These are phyloP conservation scores for Beauveria asiatica DNA, from an alignment of 2,329 filamentous ascomycete species.

Conservation along the genomic window DNA sequence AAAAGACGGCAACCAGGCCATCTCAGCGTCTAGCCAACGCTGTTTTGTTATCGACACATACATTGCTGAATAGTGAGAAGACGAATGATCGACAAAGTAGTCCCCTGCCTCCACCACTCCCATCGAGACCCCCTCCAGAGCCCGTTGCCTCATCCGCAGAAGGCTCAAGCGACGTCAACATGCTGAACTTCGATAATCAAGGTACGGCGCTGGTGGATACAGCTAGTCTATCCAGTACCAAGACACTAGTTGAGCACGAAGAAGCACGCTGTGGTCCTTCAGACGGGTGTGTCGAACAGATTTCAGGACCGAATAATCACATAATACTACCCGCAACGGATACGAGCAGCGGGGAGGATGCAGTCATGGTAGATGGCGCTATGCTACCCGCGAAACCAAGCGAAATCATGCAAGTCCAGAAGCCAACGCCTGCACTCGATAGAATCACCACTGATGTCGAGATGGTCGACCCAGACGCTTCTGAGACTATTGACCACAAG, in stretches of 20 bases:
- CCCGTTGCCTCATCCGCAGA: slow-evolving; percentile 21
- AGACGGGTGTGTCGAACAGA: slow-evolving; percentile 25
- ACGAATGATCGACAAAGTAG: slow-evolving; percentile 17
- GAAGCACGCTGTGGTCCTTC: slow-evolving; percentile 29
- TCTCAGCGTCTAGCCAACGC: slow-evolving; percentile 71
- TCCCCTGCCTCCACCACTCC: slow-evolving; percentile 38
- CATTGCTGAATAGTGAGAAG: slow-evolving; percentile 26
- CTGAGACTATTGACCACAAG: slow-evolving; percentile 35
- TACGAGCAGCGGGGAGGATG: slow-evolving; percentile 12
- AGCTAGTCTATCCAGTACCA: slow-evolving; percentile 41
- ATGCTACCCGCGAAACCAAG: neutral
- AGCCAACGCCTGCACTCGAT: neutral
- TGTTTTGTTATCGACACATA: slow-evolving; percentile 54
- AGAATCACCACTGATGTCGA: slow-evolving; percentile 17
- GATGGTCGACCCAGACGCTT: slow-evolving; percentile 24
- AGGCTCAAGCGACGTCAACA: slow-evolving; percentile 24
- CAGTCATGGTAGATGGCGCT: slow-evolving; percentile 17
- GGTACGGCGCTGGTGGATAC: slow-evolving; percentile 27
- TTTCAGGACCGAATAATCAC: slow-evolving; percentile 15
- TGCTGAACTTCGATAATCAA: slow-evolving; percentile 26
- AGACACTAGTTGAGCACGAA: slow-evolving; percentile 40
- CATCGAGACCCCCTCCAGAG: slow-evolving; percentile 36
- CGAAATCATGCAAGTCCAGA: neutral
- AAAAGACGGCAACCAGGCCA: slow-evolving; percentile 56
- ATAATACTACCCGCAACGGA: slow-evolving; percentile 10